A percentile compares a stretch with the other conserved stretches of the same genome.
Evolutionary conservation across 768 basidiomycete species (phyloP).

Genomic region (Leucogyrophana mollusca): DNA sequence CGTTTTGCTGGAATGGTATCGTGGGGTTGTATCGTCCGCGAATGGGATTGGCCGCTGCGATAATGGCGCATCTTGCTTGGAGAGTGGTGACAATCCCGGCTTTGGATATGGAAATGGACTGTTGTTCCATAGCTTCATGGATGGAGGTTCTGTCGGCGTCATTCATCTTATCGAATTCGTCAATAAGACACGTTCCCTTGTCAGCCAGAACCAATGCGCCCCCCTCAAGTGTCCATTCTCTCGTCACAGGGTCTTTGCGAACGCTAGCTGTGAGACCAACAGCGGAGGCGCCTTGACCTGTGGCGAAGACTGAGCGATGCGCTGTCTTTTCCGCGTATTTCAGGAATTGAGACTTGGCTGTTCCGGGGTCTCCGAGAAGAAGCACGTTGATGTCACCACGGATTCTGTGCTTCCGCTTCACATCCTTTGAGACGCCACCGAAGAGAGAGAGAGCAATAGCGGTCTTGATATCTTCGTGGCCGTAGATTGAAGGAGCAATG

Average conservation of each 20-base stretch:
- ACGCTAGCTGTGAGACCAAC: slow-evolving; percentile 99
- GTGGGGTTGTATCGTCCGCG: slow-evolving; percentile 98
- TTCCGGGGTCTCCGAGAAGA: slow-evolving; percentile 95
- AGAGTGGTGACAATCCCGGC: slow-evolving; percentile 98
- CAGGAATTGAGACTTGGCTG: slow-evolving; percentile 98
- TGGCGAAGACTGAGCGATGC: slow-evolving; percentile 95
- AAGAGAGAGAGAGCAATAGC: slow-evolving; percentile 95
- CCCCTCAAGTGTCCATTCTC: slow-evolving; percentile 98
- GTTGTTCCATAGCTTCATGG: slow-evolving; percentile 99
- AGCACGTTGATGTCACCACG: slow-evolving; percentile 98
- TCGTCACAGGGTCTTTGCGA: slow-evolving; percentile 95
- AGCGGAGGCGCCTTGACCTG: slow-evolving; percentile 96
- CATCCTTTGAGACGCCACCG: slow-evolving; percentile 91
- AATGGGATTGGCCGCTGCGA: slow-evolving; percentile 97
- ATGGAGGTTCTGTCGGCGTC: slow-evolving; percentile 97
- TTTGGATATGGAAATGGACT: slow-evolving; percentile 98
- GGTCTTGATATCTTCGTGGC: slow-evolving; percentile 99
- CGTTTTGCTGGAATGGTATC: slow-evolving; percentile 97
- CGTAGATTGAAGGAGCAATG: slow-evolving; percentile 98
- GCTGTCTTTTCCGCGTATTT: slow-evolving; percentile 99
- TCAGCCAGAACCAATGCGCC: slow-evolving; percentile 98
- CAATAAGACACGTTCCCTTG: slow-evolving; percentile 96
- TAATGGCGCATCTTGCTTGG: slow-evolving; percentile 95
- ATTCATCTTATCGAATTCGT: slow-evolving; percentile 99
- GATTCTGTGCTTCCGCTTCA: slow-evolving; percentile 94